Evolutionary conservation across 768 basidiomycete species (phyloP).

Genomic region (Auricularia sp.): DNA sequence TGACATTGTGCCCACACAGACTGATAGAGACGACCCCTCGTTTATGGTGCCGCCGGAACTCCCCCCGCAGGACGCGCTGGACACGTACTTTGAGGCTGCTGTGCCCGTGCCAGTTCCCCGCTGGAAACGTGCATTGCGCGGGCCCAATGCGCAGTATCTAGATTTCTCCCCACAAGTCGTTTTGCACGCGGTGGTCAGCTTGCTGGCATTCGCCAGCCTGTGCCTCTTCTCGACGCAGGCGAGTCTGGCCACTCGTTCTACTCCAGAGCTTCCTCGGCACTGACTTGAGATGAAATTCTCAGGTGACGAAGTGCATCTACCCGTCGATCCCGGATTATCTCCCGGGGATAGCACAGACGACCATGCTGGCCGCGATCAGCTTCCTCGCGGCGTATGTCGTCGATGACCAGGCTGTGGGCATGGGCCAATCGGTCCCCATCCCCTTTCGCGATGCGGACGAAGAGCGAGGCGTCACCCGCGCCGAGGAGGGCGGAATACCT

Average conservation of each 20-base stretch:
- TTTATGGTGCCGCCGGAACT: not conserved
- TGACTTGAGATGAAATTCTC: not conserved
- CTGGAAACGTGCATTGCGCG: not conserved
- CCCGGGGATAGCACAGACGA: not conserved
- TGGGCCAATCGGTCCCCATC: not conserved
- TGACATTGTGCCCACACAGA: not conserved
- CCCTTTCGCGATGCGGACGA: not conserved
- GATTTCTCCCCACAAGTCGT: not conserved
- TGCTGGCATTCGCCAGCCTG: not conserved
- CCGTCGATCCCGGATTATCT: not conserved
- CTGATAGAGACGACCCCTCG: not conserved
- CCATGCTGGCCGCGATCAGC: not conserved
- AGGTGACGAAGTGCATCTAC: not conserved
- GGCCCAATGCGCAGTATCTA: not conserved
- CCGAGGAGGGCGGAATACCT: not conserved
- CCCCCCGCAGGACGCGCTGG: not conserved
- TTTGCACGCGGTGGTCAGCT: not conserved
- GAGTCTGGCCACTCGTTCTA: not conserved
- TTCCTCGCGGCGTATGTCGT: constrained; percentile 1
- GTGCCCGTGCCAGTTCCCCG: not conserved
- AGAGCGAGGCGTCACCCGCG: not conserved
- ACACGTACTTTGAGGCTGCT: not conserved
- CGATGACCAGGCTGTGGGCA: not conserved
- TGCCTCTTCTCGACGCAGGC: not conserved
- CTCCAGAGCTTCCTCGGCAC: too few relatives aligned